phyloP scores from a whole-genome alignment of 768 basidiomycete genomes.

The Rhodosporidiobolus odoratus region DNA sequence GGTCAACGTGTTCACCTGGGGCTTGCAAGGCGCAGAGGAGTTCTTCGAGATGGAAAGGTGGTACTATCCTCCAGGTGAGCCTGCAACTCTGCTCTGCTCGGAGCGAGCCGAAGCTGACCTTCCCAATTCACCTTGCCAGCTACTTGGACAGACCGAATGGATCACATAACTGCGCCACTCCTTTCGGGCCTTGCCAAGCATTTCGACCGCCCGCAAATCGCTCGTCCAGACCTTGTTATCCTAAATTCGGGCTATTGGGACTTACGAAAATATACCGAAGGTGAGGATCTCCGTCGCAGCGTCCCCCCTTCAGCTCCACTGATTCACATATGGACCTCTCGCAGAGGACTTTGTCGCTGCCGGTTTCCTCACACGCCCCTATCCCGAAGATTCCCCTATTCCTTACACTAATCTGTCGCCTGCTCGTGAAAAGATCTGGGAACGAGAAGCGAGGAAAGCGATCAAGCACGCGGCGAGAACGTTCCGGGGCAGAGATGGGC shows the following conservation, averaged over 20 bases:
- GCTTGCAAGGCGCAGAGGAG: constrained; percentile 30
- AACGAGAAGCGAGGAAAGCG: constrained; percentile 31
- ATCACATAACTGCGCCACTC: constrained; percentile 26
- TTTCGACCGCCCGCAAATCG: constrained; percentile 33
- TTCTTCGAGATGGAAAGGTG: constrained; percentile 36
- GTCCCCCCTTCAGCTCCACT: not conserved
- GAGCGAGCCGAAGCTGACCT: not conserved
- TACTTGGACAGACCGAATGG: constrained; percentile 30
- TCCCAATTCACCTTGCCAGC: not conserved
- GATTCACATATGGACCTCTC: not conserved
- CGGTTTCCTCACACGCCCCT: constrained; percentile 31
- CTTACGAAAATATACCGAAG: constrained; percentile 36
- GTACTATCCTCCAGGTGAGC: constrained; percentile 35
- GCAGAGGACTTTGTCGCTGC: constrained; percentile 38
- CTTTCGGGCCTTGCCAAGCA: constrained; percentile 24
- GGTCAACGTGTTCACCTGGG: constrained; percentile 37
- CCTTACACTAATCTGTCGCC: constrained; percentile 32
- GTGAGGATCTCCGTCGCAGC: not conserved
- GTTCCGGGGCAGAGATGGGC: constrained; percentile 26
- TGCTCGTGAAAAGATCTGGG: constrained; percentile 28
- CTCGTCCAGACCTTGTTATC: constrained; percentile 33
- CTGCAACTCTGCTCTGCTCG: not conserved
- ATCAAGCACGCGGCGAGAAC: constrained; percentile 25
- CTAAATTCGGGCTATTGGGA: constrained; percentile 40
- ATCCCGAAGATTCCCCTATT: constrained; percentile 36